Percentiles rank a stretch among this genome's conserved stretches.
Evolutionary conservation across 208 protist species (phyloP).

Genomic region (Leishmania arabica): DNA sequence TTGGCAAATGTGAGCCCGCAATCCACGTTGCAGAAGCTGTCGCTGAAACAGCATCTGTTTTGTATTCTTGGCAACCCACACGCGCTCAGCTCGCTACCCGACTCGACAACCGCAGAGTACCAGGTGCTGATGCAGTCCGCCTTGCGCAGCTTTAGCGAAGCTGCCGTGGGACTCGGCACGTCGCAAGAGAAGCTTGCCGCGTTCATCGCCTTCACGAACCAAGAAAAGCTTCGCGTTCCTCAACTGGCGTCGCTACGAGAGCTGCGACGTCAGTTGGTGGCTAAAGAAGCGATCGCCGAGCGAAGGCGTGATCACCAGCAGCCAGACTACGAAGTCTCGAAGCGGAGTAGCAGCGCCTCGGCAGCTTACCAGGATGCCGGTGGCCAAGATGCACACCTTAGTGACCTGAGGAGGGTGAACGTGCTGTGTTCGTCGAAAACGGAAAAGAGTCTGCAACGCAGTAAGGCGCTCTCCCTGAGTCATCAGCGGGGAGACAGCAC

Average conservation of each 20-base stretch:
- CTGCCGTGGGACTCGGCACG: constrained; percentile 53
- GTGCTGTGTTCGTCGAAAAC: background rate
- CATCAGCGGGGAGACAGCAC: background rate
- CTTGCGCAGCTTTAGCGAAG: constrained; percentile 49
- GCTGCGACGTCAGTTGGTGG: constrained; percentile 39
- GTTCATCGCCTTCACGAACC: constrained; percentile 37
- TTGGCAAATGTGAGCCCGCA: constrained; percentile 28
- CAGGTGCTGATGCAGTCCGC: constrained; percentile 38
- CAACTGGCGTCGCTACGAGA: constrained; percentile 36
- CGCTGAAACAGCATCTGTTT: constrained; percentile 57
- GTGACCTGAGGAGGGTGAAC: no score
- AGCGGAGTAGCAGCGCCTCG: background rate
- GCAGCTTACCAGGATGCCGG: background rate
- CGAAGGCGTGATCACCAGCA: constrained; percentile 8
- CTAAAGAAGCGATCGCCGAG: constrained; percentile 24
- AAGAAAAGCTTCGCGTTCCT: constrained; percentile 43
- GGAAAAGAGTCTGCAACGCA: background rate
- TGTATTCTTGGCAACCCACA: constrained; percentile 33
- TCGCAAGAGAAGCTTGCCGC: constrained; percentile 65
- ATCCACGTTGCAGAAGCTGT: constrained; percentile 42
- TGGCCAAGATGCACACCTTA: background rate
- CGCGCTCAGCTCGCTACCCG: constrained; percentile 22
- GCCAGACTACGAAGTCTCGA: background rate
- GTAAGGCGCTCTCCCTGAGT: background rate
- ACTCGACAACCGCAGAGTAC: constrained; percentile 19